phyloP scores from a whole-genome alignment of 2,329 filamentous ascomycete genomes.

The Colletotrichum kahawae region DNA sequence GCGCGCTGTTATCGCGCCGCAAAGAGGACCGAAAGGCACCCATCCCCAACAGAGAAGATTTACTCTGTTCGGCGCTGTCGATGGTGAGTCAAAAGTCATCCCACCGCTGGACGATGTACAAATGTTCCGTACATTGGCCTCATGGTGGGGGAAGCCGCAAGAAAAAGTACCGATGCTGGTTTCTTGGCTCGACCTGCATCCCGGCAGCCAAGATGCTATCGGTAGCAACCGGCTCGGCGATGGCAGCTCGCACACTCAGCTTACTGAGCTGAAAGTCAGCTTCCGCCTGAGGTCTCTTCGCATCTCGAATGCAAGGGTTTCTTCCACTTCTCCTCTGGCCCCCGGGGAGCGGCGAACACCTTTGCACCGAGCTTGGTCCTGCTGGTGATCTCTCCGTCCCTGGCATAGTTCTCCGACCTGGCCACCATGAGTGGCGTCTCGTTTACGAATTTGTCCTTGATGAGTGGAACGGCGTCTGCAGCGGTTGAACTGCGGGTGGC shows the following conservation, averaged over 20 bases:
- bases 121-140: background rate
- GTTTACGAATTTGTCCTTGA: background rate
- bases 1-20: background rate
- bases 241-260: background rate
- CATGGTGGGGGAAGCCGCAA: background rate
- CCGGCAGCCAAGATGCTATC: background rate
- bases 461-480: background rate
- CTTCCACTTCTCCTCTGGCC: background rate
- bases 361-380: background rate
- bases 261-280: background rate
- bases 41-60: background rate
- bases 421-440: background rate
- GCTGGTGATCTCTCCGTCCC: background rate
- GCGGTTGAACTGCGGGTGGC: background rate
- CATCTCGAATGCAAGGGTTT: background rate
- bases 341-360: background rate
- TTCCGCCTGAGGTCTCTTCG: background rate
- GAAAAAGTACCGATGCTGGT: background rate
- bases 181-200: background rate
- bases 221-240: constrained; percentile 5
- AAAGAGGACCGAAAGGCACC: background rate
- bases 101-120: background rate
- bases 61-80: background rate
- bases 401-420: background rate
- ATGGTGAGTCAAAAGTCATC: background rate